These are phyloP conservation scores for Termitomyces sp. DNA, from an alignment of 768 basidiomycete genomes.

Conservation along the genomic window DNA sequence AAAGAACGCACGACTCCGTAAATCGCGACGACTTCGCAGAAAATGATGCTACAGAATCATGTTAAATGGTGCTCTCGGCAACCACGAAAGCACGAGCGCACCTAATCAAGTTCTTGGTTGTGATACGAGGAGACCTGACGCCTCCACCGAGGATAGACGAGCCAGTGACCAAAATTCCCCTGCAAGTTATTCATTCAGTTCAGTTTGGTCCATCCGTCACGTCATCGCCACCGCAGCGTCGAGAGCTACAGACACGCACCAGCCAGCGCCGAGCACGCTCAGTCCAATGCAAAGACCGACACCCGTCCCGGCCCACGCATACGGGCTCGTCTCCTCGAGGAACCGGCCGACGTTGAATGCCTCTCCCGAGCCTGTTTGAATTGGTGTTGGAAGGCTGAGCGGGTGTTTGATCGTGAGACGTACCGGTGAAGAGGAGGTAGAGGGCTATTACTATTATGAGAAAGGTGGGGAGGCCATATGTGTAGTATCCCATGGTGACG, in stretches of 20 bases:
- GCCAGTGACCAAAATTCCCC: conserved; percentile 98
- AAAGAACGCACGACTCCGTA: conserved; percentile 79
- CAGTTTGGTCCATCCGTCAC: not conserved
- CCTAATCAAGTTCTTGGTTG: conserved; percentile 98
- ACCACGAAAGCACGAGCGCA: conserved; percentile 28
- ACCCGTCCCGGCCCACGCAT: conserved; percentile 87
- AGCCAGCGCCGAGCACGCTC: conserved; percentile 92
- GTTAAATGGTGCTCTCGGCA: not conserved
- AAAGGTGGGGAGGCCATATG: conserved; percentile 67
- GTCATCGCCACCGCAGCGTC: conserved; percentile 5
- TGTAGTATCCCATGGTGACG: conserved; percentile 49
- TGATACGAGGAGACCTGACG: conserved; percentile 88
- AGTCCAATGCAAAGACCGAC: conserved; percentile 92
- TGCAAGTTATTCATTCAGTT: no score
- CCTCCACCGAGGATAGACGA: conserved; percentile 96
- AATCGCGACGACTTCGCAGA: conserved; percentile 99
- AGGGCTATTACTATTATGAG: conserved; percentile 64
- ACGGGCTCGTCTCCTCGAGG: conserved; percentile 92
- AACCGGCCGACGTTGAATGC: conserved; percentile 93
- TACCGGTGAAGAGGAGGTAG: conserved; percentile 90
- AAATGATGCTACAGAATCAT: conserved; percentile 72
- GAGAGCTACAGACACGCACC: conserved; percentile 62
- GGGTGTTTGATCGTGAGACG: conserved; percentile 11
- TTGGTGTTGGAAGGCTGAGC: not conserved
- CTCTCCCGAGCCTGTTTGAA: conserved; percentile 68